Evolutionary conservation across 495 filamentous ascomycete genomes (phyloP).

Genomic region (Letharia columbiana): DNA sequence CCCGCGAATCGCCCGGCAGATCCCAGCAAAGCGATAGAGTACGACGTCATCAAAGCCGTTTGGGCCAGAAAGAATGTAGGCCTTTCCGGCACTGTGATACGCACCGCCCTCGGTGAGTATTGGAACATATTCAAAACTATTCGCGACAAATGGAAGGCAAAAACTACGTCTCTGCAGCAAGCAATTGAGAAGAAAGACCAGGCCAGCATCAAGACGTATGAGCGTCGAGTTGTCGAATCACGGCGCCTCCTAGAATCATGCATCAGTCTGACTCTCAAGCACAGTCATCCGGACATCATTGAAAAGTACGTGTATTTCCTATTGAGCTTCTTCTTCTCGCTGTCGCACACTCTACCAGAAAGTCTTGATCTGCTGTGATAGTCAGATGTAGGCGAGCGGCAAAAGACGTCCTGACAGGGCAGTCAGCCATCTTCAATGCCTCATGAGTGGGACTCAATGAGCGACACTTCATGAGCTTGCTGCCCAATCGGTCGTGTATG

Average conservation of each 20-base stretch:
- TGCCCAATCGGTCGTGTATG: not conserved
- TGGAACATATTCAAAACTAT: constrained; percentile 56
- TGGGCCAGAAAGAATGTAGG: constrained; percentile 50
- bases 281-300: constrained; percentile 57
- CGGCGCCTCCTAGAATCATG: constrained; percentile 52
- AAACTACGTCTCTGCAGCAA: constrained; percentile 46
- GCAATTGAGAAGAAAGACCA: constrained; percentile 46
- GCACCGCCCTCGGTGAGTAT: constrained; percentile 44
- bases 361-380: not conserved
- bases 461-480: not conserved
- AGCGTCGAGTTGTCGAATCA: constrained; percentile 44
- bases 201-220: constrained; percentile 35
- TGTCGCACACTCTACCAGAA: not conserved
- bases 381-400: not conserved
- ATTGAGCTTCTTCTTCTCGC: constrained; percentile 15
- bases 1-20: constrained; percentile 43
- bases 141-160: constrained; percentile 54
- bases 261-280: constrained; percentile 48
- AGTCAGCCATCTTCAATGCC: not conserved
- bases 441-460: not conserved
- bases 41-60: constrained; percentile 56
- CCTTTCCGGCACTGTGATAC: constrained; percentile 24
- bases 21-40: constrained; percentile 46
- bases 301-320: constrained; percentile 48
- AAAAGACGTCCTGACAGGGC: not conserved